These are phyloP conservation scores for Barnettozyma californica DNA, from an alignment of 805 yeast genomes.

Conservation along the genomic window DNA sequence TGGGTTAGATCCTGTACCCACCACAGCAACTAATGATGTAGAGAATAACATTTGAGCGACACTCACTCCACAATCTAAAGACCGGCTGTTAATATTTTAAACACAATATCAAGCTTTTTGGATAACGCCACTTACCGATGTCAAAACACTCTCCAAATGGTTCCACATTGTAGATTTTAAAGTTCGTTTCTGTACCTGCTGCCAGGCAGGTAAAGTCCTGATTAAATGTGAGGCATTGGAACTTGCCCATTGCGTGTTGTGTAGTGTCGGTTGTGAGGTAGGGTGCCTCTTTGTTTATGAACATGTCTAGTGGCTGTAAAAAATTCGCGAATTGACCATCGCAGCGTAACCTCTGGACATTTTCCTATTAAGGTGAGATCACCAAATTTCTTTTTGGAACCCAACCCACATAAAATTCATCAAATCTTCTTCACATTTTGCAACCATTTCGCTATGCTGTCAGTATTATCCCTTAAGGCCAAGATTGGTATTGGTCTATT, in stretches of 20 bases:
- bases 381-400: not conserved
- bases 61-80: constrained; percentile 34
- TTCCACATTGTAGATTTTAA: constrained; percentile 79
- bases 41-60: constrained; percentile 87
- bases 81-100: constrained; percentile 1
- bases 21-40: constrained; percentile 81
- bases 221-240: constrained; percentile 34
- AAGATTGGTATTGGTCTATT: constrained; percentile 27
- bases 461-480: constrained; percentile 17
- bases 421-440: not conserved
- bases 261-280: not conserved
- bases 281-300: not conserved
- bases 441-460: constrained; percentile 2
- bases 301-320: not conserved
- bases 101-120: too few relatives aligned
- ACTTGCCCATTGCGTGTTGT: not conserved
- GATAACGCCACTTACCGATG: constrained; percentile 24
- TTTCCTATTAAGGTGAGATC: not conserved
- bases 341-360: not conserved
- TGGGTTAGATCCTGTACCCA: constrained; percentile 70
- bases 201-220: constrained; percentile 83
- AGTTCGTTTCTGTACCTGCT: constrained; percentile 59
- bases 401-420: not conserved
- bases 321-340: not conserved
- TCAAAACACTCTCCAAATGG: constrained; percentile 75